These are phyloP conservation scores for Dendrothele bispora DNA, from an alignment of 768 basidiomycete genomes.

Conservation along the genomic window DNA sequence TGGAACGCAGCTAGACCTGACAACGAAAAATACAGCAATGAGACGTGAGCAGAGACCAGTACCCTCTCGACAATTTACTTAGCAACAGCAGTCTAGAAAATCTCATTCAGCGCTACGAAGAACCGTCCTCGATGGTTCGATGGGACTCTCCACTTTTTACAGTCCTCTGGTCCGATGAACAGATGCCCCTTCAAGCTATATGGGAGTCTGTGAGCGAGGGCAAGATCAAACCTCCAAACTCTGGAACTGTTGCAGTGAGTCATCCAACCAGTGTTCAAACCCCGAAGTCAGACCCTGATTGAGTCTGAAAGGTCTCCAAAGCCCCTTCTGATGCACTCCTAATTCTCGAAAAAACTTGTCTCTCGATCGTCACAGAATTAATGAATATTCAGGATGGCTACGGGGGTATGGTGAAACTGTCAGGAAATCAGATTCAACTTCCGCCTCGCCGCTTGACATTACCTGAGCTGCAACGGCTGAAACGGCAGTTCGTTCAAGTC, in stretches of 20 bases:
- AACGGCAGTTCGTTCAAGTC: conserved; percentile 87
- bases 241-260: conserved; percentile 73
- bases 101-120: conserved; percentile 87
- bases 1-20: conserved; percentile 66
- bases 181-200: conserved; percentile 62
- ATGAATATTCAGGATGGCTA: conserved; percentile 61
- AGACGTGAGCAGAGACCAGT: conserved; percentile 60
- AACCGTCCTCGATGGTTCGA: conserved; percentile 96
- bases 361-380: conserved; percentile 68
- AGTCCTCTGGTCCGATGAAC: conserved; percentile 70
- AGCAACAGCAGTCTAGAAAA: conserved; percentile 76
- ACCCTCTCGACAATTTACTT: too few relatives aligned
- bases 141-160: conserved; percentile 98
- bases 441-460: conserved; percentile 76
- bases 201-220: conserved; percentile 83
- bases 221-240: conserved; percentile 82
- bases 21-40: conserved; percentile 53
- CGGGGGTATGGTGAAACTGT: conserved; percentile 46
- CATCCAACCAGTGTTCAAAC: background rate
- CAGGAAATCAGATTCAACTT: conserved; percentile 53
- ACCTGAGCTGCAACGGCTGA: conserved; percentile 84
- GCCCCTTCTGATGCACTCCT: conserved; percentile 89
- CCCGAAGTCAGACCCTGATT: too few relatives aligned
- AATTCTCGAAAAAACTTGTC: conserved; percentile 77
- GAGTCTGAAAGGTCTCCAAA: conserved; percentile 74